These are phyloP conservation scores for Gnomoniopsis sp. DNA, from an alignment of 2,329 filamentous ascomycete species.

Conservation along the genomic window DNA sequence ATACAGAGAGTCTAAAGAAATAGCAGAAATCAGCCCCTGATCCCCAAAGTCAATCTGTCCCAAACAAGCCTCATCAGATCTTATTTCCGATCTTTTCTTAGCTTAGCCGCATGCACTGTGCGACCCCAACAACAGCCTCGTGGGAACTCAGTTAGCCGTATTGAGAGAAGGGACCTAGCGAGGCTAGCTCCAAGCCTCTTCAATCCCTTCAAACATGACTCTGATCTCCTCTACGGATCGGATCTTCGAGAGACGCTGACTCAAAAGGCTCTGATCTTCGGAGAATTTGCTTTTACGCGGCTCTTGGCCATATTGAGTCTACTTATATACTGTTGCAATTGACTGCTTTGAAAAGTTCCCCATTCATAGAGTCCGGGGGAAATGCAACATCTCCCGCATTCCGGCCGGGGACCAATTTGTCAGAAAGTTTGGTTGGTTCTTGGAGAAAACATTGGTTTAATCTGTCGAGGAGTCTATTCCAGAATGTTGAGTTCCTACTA, in stretches of 20 bases:
- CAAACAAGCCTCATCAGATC: conserved; percentile 13
- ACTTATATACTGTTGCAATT: neutral
- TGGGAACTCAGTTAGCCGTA: neutral
- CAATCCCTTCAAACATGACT: neutral
- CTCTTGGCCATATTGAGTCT: neutral
- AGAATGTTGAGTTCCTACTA: neutral
- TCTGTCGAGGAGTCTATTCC: neutral
- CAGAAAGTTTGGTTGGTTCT: neutral
- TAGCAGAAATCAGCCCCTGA: neutral
- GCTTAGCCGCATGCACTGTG: conserved; percentile 15
- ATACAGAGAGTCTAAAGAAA: neutral
- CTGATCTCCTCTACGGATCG: neutral
- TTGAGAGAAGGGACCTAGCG: neutral
- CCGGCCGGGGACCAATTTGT: neutral
- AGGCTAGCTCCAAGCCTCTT: neutral
- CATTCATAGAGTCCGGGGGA: neutral
- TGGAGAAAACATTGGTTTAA: neutral
- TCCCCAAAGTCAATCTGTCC: conserved; percentile 9
- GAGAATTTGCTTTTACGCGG: neutral
- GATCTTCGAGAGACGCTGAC: neutral
- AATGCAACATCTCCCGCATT: conserved; percentile 1
- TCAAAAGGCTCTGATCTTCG: neutral
- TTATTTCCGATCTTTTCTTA: neutral
- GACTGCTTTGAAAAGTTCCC: neutral
- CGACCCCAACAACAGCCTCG: neutral